Base-by-base conservation (phyloP, 176 grass and related monocot genomes). In the Cocos nucifera region DNA sequence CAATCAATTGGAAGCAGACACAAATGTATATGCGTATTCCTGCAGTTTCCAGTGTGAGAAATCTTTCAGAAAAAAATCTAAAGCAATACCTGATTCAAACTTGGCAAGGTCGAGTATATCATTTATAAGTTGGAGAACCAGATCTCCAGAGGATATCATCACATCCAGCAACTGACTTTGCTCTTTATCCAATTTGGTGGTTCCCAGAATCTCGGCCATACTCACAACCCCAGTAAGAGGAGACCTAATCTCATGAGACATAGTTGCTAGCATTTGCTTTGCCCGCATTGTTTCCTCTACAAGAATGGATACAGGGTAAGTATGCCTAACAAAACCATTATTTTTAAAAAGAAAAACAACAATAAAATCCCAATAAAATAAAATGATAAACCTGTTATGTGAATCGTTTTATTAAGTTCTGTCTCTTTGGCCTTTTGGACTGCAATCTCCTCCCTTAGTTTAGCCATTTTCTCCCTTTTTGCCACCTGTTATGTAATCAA, bases 91-190 rank as follows among this genome's bases (percentile, higher is more conserved):
- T 89, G 86, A 95, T 53, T 95, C 90, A 50, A 89, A 86, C 82
- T 95, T 95, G 23, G 90, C 89, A 78, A 95, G 83, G 77, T 95
- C 90, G 73, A 95, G 90, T 62, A 95, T 95, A 64, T 95, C 90
- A 70, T 95, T 95, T 48, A 95, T 95, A 61, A 95, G 61, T 68
- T 90, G 86, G 71, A 95, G 64, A 80, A 95, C 83, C 51, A 95
- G 86, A 73, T 95, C 90, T 77, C 90, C 90, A 75, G 90, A 95
- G 49, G 90, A 95, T 76, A 90, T 55, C 86, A 95, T 95, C 70
- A 95, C 90, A 74, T 95, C 83, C 51, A 95, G 64, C 64, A 95
- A 73, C 53, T 95, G 86, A 57, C 79, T 66, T 67, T 95, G 90
- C 22, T 95, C 86, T 63, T 70, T 84, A 74, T 95, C 77, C 50